Base-by-base conservation (phyloP, 2,329 filamentous ascomycete genomes). In the Reticulascus tulasneorum region DNA sequence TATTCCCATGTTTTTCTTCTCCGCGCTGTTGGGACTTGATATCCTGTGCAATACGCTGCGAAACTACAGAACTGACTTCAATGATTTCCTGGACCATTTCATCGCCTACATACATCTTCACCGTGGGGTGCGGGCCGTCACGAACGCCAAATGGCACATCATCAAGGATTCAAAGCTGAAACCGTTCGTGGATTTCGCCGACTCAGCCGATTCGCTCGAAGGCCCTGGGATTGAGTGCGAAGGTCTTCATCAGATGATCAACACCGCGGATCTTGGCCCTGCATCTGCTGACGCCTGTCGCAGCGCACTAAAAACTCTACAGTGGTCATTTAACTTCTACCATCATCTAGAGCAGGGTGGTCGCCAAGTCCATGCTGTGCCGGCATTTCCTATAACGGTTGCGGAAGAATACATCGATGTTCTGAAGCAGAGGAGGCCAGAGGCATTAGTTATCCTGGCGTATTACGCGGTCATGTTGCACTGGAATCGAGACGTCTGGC, bases 381-480 rank as follows among this genome's bases (percentile, higher is more conserved):
- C 35, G 3, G 50, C 53, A 4, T 62, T 61, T 29, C 53, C 53
- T 9, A 54, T 60, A 4, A 39, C 54, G 13, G 46, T 64, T 4
- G 47, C 54, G 4, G 42, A 47, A 4, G 55, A 55, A 12, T 67
- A 58, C 30, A 48, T 62, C 25, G 54, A 62, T 7, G 47, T 58
- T 13, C 46, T 67, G 20, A 50, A 53, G 12, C 54, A 56, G 19
- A 47, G 56, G n/a, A 52, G 55, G 1, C 62, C 64, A 1, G 64
- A 66, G 30, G 64, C 64, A 7, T 51, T 75, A 17, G 53, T 71
- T 9, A 59, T 75, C 7, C 50, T 76, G 16, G 69, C 67, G 6
- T 63, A 74, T 45, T 73, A 71, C 39, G 69, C 68, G 9, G 59
- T 71, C 5, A 46, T 75, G 26, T 51, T 74, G n/a, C 64, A 71